A percentile compares a stretch with the other conserved stretches of the same genome.
phyloP scores from a whole-genome alignment of 805 yeast species.

The Debaryomyces maramus region DNA sequence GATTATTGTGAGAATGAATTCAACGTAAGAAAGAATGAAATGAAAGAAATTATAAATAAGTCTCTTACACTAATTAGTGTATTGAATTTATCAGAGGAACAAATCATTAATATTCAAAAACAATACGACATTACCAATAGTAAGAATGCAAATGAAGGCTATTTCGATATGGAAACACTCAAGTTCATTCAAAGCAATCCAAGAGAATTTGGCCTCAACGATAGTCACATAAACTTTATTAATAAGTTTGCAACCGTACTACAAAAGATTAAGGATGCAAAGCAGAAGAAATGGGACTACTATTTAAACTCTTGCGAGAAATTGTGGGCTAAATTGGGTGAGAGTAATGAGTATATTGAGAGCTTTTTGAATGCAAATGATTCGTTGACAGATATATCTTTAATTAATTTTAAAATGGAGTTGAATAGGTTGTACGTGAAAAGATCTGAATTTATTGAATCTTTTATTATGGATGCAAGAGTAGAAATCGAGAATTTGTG shows the following conservation, averaged over 20 bases:
- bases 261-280: conserved; percentile 29
- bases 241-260: conserved; percentile 31
- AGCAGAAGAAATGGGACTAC: conserved; percentile 36
- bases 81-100: conserved; percentile 34
- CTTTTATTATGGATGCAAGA: conserved; percentile 65
- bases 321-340: conserved; percentile 60
- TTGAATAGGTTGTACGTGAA: conserved; percentile 55
- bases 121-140: conserved; percentile 18
- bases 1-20: conserved; percentile 27
- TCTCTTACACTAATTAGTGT: conserved; percentile 27
- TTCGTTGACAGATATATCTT: conserved; percentile 45
- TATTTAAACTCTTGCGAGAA: conserved; percentile 41
- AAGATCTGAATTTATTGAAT: conserved; percentile 64
- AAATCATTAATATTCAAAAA: conserved; percentile 33
- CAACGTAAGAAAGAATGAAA: conserved; percentile 19
- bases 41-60: conserved; percentile 21
- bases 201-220: conserved; percentile 39
- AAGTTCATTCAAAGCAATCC: conserved; percentile 37
- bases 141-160: conserved; percentile 25
- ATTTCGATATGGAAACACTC: conserved; percentile 39
- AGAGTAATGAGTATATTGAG: conserved; percentile 40
- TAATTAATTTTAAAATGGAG: conserved; percentile 56
- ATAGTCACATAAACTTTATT: conserved; percentile 33
- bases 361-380: conserved; percentile 47
- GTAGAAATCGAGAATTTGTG: conserved; percentile 59